Conservation (phyloP, 129 eudicot genomes). For the Ambrosia artemisiifolia region DNA sequence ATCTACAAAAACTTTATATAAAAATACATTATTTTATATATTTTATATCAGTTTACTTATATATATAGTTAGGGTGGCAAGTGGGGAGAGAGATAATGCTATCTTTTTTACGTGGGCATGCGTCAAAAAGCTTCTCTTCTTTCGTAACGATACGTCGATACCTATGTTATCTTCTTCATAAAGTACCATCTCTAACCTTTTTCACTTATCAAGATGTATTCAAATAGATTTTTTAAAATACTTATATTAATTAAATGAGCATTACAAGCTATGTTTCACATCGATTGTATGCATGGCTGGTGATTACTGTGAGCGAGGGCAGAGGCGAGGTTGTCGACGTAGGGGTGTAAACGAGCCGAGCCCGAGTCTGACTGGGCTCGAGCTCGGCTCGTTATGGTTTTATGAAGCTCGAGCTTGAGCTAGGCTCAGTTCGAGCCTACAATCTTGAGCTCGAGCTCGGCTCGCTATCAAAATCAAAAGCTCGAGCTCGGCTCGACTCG, state of each 20-base stretch:
- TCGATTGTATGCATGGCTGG: not conserved
- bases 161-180: slow-evolving; percentile 15
- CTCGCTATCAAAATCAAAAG: no score
- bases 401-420: no score
- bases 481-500: no score
- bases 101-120: slow-evolving; percentile 35
- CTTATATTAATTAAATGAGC: not conserved
- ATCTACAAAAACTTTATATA: not conserved
- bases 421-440: no score
- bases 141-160: slow-evolving; percentile 34
- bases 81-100: slow-evolving; percentile 18
- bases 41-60: no score
- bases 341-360: no score
- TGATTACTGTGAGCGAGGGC: no score
- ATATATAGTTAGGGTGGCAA: not conserved
- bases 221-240: not conserved
- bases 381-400: no score
- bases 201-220: not conserved
- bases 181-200: not conserved
- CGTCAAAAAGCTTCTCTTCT: slow-evolving; percentile 36
- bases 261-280: no score
- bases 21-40: not conserved
- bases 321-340: no score
- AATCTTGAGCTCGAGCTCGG: no score
- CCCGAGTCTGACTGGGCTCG: no score